These are phyloP conservation scores for Plasmodiophora brassicae DNA, from an alignment of 208 protist species.

Conservation along the genomic window DNA sequence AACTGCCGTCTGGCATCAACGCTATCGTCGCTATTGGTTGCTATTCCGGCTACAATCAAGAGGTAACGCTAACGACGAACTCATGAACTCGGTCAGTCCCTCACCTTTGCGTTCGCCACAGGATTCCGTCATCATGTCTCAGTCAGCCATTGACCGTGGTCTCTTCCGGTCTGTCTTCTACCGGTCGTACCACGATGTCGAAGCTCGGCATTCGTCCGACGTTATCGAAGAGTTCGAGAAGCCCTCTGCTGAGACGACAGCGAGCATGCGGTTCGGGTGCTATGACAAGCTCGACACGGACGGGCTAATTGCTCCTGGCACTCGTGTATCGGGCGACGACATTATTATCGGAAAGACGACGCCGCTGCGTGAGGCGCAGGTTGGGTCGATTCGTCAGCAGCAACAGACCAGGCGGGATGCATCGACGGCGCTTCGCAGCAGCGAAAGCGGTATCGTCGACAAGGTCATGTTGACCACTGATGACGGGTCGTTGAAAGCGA, in stretches of 20 bases:
- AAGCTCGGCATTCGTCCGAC: slow-evolving; percentile 54
- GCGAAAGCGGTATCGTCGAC: slow-evolving; percentile 77
- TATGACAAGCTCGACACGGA: slow-evolving; percentile 93
- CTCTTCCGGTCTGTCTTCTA: slow-evolving; percentile 78
- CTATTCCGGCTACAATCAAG: slow-evolving; percentile 97
- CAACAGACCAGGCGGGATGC: slow-evolving; percentile 45
- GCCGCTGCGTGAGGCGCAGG: slow-evolving; percentile 47
- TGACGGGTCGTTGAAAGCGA: slow-evolving; percentile 66
- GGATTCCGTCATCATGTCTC: slow-evolving; percentile 93
- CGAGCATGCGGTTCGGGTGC: slow-evolving; percentile 68
- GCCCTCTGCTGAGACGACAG: slow-evolving; percentile 72
- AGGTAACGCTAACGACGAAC: slow-evolving; percentile 52
- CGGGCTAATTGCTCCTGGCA: slow-evolving; percentile 79
- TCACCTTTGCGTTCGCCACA: neutral
- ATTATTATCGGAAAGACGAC: slow-evolving; percentile 80
- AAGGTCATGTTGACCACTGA: slow-evolving; percentile 81
- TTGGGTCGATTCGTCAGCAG: slow-evolving; percentile 35
- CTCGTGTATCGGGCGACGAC: slow-evolving; percentile 70
- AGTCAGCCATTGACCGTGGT: slow-evolving; percentile 87
- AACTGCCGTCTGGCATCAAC: slow-evolving; percentile 89
- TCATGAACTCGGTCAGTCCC: neutral
- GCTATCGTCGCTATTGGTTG: slow-evolving; percentile 86
- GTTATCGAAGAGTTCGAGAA: slow-evolving; percentile 81
- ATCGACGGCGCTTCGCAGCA: slow-evolving; percentile 45
- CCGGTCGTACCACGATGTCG: slow-evolving; percentile 78